A percentile compares a stretch with the other conserved stretches of the same genome.
These are phyloP conservation scores for Termitomyces sp. DNA, from an alignment of 768 basidiomycete genomes.

Conservation along the genomic window DNA sequence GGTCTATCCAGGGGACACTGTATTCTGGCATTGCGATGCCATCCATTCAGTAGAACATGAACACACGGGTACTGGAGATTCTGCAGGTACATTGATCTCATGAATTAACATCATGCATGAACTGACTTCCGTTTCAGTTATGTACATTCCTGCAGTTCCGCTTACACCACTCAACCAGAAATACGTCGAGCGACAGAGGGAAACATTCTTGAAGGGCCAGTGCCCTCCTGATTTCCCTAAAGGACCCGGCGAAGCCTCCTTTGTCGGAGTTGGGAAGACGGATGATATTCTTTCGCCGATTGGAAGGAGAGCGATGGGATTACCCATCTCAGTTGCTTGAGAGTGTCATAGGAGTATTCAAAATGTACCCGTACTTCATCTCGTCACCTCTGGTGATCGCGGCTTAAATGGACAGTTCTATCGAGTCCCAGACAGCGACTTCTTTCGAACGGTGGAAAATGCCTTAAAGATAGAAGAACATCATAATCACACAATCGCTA, in stretches of 20 bases:
- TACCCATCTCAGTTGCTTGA: constrained; percentile 14
- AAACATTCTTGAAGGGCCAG: constrained; percentile 51
- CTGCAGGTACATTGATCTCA: constrained; percentile 36
- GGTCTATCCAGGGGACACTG: constrained; percentile 72
- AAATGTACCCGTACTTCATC: not conserved
- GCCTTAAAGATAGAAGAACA: too few species aligned
- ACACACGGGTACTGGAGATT: constrained; percentile 50
- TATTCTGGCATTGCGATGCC: constrained; percentile 71
- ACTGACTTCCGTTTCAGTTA: constrained; percentile 35
- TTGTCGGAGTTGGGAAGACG: constrained; percentile 29
- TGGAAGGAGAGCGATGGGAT: constrained; percentile 37
- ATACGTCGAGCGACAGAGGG: constrained; percentile 60
- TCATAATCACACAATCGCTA: too few species aligned
- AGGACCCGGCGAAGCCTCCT: constrained; percentile 30
- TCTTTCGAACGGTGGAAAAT: too few species aligned
- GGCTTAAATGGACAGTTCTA: too few species aligned
- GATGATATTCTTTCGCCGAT: constrained; percentile 29
- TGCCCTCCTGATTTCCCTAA: constrained; percentile 71
- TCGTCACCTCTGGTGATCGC: not conserved
- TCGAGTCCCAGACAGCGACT: too few species aligned
- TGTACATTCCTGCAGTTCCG: constrained; percentile 77
- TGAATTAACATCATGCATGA: not conserved
- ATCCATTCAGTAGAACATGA: constrained; percentile 44
- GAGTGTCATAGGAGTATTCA: not conserved
- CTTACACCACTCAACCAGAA: constrained; percentile 53